A percentile compares a stretch with the other conserved stretches of the same genome.
These are phyloP conservation scores for Pterocarpus macrocarpus DNA, from an alignment of 306 rosid genomes.

Conservation along the genomic window DNA sequence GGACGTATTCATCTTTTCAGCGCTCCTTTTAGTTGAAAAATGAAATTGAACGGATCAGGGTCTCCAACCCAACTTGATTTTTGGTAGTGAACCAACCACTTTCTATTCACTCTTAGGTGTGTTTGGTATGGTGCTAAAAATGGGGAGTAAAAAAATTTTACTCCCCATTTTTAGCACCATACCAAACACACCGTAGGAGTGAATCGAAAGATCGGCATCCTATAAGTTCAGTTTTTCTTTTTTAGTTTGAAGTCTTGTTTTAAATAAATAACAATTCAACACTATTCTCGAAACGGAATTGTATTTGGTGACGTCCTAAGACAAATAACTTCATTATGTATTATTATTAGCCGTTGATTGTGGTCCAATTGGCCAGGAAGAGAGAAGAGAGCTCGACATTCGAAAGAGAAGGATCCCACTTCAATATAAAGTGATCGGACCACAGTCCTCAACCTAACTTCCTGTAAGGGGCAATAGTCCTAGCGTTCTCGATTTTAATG, in stretches of 20 bases:
- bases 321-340: constrained; percentile 3
- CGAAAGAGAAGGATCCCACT: constrained; percentile 44
- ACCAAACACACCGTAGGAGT: background rate
- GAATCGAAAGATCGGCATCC: constrained; percentile 16
- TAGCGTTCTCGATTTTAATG: constrained; percentile 44
- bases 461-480: constrained; percentile 33
- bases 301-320: background rate
- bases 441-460: constrained; percentile 37
- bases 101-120: background rate
- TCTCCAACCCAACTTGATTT: constrained; percentile 36
- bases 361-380: constrained; percentile 16
- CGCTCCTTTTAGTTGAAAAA: constrained; percentile 16
- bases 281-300: constrained; percentile 1
- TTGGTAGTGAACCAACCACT: constrained; percentile 42
- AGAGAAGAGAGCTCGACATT: constrained; percentile 33
- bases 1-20: background rate
- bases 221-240: background rate
- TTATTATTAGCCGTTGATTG: background rate
- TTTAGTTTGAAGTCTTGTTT: background rate
- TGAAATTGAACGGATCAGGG: constrained; percentile 24
- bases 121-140: no score
- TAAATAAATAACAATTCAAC: background rate
- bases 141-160: no score
- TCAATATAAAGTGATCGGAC: constrained; percentile 30
- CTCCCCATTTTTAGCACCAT: no score